phyloP scores from a whole-genome alignment of 129 eudicot genomes.

The Flaveria sonorensis region DNA sequence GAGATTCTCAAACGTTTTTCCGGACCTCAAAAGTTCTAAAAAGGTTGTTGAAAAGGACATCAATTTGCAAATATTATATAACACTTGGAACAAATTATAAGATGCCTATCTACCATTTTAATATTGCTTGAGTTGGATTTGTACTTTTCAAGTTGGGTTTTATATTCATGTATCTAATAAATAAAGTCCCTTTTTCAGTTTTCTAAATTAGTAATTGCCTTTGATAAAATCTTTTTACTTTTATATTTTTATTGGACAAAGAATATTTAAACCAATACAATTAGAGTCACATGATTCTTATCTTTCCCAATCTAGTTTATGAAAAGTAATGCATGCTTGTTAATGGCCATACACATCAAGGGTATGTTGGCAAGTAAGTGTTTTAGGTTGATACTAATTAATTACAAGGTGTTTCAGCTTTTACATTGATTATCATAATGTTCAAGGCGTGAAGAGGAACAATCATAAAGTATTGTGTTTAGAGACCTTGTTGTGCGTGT shows the following conservation, averaged over 20 bases:
- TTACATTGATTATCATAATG: conserved; percentile 6
- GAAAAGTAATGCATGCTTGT: conserved; percentile 35
- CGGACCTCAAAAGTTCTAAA: conserved; percentile 36
- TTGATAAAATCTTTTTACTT: background rate
- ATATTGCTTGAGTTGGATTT: conserved; percentile 31
- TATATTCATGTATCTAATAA: background rate
- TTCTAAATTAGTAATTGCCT: background rate
- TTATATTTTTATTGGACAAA: background rate
- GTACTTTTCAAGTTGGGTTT: conserved; percentile 22
- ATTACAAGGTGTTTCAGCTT: background rate
- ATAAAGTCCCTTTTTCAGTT: conserved; percentile 17
- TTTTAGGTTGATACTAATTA: conserved; percentile 18
- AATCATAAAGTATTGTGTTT: conserved; percentile 11
- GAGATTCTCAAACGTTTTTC: conserved; percentile 39
- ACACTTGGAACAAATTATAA: conserved; percentile 28
- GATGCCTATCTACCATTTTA: conserved; percentile 17
- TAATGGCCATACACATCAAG: conserved; percentile 12
- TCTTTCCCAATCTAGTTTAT: conserved; percentile 16
- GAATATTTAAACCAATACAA: conserved; percentile 19
- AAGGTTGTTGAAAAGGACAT: conserved; percentile 23
- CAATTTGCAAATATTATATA: conserved; percentile 30
- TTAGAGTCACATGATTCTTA: conserved; percentile 33
- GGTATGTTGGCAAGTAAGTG: conserved; percentile 3
- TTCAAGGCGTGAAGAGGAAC: conserved; percentile 19
- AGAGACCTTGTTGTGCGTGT: conserved; percentile 24